Evolutionary conservation across 306 rosid genomes (phyloP), one percentile per base, ranked within the genome.

Genomic region (Prunus mongolica): DNA sequence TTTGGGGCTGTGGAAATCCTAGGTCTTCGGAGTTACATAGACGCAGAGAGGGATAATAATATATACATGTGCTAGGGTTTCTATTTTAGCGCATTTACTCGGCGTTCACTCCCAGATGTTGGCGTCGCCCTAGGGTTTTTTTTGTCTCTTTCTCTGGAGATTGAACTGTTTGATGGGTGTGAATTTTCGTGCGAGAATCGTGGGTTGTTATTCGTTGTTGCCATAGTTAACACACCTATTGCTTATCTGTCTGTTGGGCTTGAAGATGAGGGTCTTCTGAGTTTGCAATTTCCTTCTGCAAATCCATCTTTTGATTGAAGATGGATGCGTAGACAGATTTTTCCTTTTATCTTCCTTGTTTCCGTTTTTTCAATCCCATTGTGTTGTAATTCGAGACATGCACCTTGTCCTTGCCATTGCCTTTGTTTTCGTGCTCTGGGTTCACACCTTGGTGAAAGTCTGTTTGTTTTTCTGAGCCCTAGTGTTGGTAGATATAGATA

Each of bases 281-380:
- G 79, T 64, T 84, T 73, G 63, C n/a, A 49, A 79, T 72, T 16
- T 75, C 73, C 46, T 61, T 72, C 84, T 71, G 87, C 72, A 57
- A 91, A 79, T 84, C 93, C 91, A 78, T 89, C 82, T 85, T 76
- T 84, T 81, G 46, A 64, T 65, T 78, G 74, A 78, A 84, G 88
- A 86, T 86, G 93, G 96, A 82, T 83, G 84, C 73, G 67, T 89
- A 84, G 88, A 76, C 80, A 78, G 79, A 65, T 73, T 78, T 28
- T 70, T 7, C 44, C 44, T 74, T 25, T 49, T 50, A 19, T 58
- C 24, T 32, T 55, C 77, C 71, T 24, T 54, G 6, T 47, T 12
- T 65, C n/a, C 1, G 20, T 2, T 28, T 49, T 10, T 20, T 30
- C 72, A 27, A n/a, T 81, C 46, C 46, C 86, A 79, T 81, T 83